A percentile compares a stretch with the other conserved stretches of the same genome.
Conservation (phyloP, 2,329 filamentous ascomycete species). For the Aureobasidium uvarum region DNA sequence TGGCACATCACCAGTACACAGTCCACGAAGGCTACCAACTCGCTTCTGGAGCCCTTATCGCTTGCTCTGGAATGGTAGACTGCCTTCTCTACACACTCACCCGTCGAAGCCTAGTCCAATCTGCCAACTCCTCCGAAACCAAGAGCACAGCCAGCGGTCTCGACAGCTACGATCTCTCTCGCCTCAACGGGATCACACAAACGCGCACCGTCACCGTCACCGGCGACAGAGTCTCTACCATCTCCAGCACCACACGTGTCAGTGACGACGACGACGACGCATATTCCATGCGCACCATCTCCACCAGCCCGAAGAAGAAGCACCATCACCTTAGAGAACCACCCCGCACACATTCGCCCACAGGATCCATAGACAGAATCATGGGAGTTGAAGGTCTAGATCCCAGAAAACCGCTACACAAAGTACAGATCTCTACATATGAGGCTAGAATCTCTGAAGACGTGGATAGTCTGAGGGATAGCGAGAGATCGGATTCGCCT, state of each 20-base stretch:
- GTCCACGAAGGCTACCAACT: slow-evolving; percentile 47
- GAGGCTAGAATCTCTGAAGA: slow-evolving; percentile 5
- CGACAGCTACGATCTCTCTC: slow-evolving; percentile 21
- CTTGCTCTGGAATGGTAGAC: slow-evolving; percentile 59
- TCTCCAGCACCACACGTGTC: neutral
- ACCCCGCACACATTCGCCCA: neutral
- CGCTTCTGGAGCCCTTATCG: slow-evolving; percentile 56
- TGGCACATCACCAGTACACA: slow-evolving; percentile 50
- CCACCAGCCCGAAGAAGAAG: slow-evolving; percentile 1
- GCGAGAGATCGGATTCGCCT: slow-evolving; percentile 9
- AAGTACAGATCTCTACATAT: slow-evolving; percentile 19
- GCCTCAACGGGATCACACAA: slow-evolving; percentile 33
- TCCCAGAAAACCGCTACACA: neutral
- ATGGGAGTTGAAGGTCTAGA: slow-evolving; percentile 4
- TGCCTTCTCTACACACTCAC: slow-evolving; percentile 59
- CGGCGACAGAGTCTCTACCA: slow-evolving; percentile 7
- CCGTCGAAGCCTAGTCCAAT: slow-evolving; percentile 53
- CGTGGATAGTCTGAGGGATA: slow-evolving; percentile 1
- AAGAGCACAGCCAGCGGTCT: slow-evolving; percentile 8
- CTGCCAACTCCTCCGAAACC: slow-evolving; percentile 15
- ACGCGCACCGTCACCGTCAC: slow-evolving; percentile 34
- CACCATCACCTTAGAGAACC: neutral
- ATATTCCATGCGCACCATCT: slow-evolving; percentile 13
- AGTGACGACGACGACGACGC: slow-evolving; percentile 14
- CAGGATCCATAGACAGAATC: slow-evolving; percentile 9